phyloP scores from a whole-genome alignment of 2,329 filamentous ascomycete genomes.

The Fusarium hainanense region DNA sequence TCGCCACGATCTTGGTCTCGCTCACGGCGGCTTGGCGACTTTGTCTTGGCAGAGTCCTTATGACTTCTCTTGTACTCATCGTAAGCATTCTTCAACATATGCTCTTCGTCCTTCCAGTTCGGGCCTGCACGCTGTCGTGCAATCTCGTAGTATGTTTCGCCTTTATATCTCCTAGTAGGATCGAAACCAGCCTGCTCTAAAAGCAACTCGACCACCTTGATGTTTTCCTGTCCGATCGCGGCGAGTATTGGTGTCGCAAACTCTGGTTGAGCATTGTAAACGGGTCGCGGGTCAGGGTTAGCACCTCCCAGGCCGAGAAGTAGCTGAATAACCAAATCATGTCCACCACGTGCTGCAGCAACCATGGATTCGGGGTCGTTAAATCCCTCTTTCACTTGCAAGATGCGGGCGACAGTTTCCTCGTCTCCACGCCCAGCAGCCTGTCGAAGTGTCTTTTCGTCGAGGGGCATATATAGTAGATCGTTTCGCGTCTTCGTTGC shows the following conservation, averaged over 20 bases:
- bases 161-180: slow-evolving; percentile 79
- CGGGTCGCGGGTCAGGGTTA: slow-evolving; percentile 75
- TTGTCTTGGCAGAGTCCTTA: slow-evolving; percentile 60
- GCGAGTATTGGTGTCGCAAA: slow-evolving; percentile 93
- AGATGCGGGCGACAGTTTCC: slow-evolving; percentile 69
- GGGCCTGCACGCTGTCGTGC: slow-evolving; percentile 85
- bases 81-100: slow-evolving; percentile 80
- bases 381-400: slow-evolving; percentile 69
- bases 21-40: slow-evolving; percentile 61
- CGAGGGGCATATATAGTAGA: slow-evolving; percentile 70
- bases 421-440: slow-evolving; percentile 71
- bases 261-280: slow-evolving; percentile 70
- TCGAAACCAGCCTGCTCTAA: slow-evolving; percentile 83
- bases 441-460: slow-evolving; percentile 69
- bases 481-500: slow-evolving; percentile 74
- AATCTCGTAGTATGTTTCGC: slow-evolving; percentile 87
- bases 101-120: slow-evolving; percentile 89
- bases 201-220: slow-evolving; percentile 84
- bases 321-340: slow-evolving; percentile 86
- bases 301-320: slow-evolving; percentile 74
- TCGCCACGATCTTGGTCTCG: slow-evolving; percentile 54
- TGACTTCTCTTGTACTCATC: slow-evolving; percentile 70
- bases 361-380: slow-evolving; percentile 89
- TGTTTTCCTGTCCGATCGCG: slow-evolving; percentile 88
- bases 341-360: slow-evolving; percentile 90